Conservation (phyloP, 1,139 yeast species). For the Saccharomyces hybrid region DNA sequence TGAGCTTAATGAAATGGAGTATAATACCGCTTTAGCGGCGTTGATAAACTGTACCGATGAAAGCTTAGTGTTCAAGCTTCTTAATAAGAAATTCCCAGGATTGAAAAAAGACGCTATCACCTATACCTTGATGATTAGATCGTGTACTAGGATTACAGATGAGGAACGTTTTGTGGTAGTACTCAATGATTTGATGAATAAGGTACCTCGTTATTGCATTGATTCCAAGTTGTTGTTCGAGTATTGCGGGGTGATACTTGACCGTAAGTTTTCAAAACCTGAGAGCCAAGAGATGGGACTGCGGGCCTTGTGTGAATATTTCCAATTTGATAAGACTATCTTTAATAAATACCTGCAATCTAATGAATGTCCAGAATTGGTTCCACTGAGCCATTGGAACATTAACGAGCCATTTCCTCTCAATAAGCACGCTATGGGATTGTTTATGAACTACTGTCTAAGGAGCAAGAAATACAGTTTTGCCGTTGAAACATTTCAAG, state of each 20-base stretch:
- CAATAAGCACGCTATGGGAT: slow-evolving; percentile 15
- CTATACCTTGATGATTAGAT: slow-evolving; percentile 20
- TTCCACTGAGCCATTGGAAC: slow-evolving; percentile 13
- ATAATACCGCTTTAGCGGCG: slow-evolving; percentile 29
- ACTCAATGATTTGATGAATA: slow-evolving; percentile 15
- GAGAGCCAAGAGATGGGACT: slow-evolving; percentile 8
- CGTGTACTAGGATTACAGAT: slow-evolving; percentile 17
- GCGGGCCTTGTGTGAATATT: slow-evolving; percentile 16
- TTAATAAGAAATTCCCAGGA: slow-evolving; percentile 14
- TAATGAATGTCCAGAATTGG: slow-evolving; percentile 11
- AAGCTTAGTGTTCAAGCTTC: slow-evolving; percentile 19
- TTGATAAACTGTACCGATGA: slow-evolving; percentile 23
- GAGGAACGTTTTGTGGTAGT: slow-evolving; percentile 15
- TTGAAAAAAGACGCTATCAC: slow-evolving; percentile 22
- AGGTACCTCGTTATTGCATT: slow-evolving; percentile 14
- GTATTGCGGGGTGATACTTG: slow-evolving; percentile 15
- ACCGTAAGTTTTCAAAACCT: slow-evolving; percentile 7
- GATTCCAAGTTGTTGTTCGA: slow-evolving; percentile 23
- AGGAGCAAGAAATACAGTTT: slow-evolving; percentile 11
- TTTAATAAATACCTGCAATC: slow-evolving; percentile 4
- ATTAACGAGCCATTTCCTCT: slow-evolving; percentile 12
- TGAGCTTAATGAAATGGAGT: slow-evolving; percentile 21
- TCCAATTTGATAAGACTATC: slow-evolving; percentile 8
- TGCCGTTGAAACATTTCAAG: slow-evolving; percentile 14
- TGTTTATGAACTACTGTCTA: slow-evolving; percentile 17